Conservation (phyloP, 2,329 filamentous ascomycete species). For the Mollisiaceae sp. region DNA sequence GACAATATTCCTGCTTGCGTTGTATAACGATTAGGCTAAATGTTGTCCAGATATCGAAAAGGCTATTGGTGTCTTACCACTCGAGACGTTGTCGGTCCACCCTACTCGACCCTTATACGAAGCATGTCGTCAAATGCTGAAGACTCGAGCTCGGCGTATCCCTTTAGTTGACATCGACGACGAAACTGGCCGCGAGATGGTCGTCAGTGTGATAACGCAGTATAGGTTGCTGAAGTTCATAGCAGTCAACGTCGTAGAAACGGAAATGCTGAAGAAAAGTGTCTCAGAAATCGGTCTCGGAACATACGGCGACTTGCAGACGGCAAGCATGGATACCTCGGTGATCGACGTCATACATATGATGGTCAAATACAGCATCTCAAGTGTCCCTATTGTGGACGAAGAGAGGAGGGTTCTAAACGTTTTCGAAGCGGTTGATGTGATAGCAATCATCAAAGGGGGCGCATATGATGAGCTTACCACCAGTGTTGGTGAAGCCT, state of each 20-base stretch:
- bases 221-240: conserved; percentile 99
- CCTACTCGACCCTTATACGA: conserved; percentile 91
- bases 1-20: conserved; percentile 30
- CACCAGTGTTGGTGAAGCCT: conserved; percentile 83
- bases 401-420: conserved; percentile 80
- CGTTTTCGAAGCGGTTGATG: conserved; percentile 96
- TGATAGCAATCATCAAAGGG: conserved; percentile 94
- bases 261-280: conserved; percentile 85
- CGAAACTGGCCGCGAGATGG: conserved; percentile 89
- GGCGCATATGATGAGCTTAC: conserved; percentile 90
- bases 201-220: conserved; percentile 96
- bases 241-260: conserved; percentile 87
- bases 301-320: conserved; percentile 80
- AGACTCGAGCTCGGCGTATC: conserved; percentile 90
- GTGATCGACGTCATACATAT: conserved; percentile 94
- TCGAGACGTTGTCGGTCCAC: conserved; percentile 96
- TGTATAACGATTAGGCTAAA: conserved; percentile 27
- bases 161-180: conserved; percentile 93
- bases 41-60: conserved; percentile 81
- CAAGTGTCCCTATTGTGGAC: conserved; percentile 91
- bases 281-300: conserved; percentile 84
- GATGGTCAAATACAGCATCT: conserved; percentile 92
- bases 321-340: conserved; percentile 84
- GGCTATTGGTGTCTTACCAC: conserved; percentile 85
- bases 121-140: conserved; percentile 91